phyloP scores from a whole-genome alignment of 2,329 filamentous ascomycete genomes.

The Xylaria sp. region DNA sequence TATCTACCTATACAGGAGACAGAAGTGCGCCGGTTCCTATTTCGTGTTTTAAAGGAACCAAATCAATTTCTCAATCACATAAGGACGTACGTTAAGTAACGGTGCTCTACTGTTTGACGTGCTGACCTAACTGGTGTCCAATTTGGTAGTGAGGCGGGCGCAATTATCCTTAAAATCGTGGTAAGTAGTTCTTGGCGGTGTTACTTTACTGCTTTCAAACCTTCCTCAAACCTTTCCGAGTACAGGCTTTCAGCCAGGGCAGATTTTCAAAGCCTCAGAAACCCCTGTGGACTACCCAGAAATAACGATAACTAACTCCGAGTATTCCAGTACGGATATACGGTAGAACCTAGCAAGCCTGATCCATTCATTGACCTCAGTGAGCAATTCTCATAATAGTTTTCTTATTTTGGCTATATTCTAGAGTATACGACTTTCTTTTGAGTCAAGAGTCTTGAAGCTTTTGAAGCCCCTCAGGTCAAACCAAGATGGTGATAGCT shows the following conservation, averaged over 20 bases:
- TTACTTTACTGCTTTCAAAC: no score
- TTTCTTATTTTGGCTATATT: no score
- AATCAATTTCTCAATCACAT: conserved; percentile 24
- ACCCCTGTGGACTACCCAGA: not conserved
- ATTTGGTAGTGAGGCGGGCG: conserved; percentile 40
- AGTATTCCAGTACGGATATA: conserved; percentile 46
- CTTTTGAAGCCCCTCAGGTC: no score
- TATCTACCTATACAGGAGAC: conserved; percentile 31
- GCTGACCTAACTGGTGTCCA: conserved; percentile 18
- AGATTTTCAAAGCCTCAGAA: not conserved
- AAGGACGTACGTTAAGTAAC: conserved; percentile 26
- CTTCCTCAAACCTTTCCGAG: not conserved
- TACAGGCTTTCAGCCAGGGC: no score
- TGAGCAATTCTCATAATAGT: not conserved
- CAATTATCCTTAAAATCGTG: conserved; percentile 44
- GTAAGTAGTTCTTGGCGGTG: not conserved
- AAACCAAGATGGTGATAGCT: not conserved
- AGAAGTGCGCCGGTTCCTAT: conserved; percentile 36
- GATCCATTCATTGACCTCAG: conserved; percentile 42
- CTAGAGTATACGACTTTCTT: not conserved
- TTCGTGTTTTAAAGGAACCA: conserved; percentile 34
- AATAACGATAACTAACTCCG: not conserved
- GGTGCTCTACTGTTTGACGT: not conserved
- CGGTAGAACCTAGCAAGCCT: conserved; percentile 34
- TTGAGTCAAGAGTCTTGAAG: not conserved